Conservation (phyloP, 352 stramenopile genomes). For the Aphanomyces euteiches region DNA sequence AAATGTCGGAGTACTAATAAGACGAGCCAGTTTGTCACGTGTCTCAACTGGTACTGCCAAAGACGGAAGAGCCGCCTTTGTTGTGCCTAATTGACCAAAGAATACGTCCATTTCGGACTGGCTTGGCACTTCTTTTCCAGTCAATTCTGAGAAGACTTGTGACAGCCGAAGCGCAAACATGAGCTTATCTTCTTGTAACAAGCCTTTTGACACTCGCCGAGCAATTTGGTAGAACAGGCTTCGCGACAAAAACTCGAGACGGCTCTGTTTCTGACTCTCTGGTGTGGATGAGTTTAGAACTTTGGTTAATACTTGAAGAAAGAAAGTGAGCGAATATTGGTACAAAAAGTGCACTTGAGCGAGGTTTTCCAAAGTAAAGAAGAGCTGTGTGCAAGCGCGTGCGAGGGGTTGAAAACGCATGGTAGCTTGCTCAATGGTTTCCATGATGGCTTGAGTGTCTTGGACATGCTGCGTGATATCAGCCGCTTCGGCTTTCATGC, state of each 20-base stretch:
- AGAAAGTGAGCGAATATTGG: constrained; percentile 98
- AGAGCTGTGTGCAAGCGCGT: constrained; percentile 79
- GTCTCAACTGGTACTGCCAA: constrained; percentile 53
- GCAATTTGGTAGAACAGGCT: constrained; percentile 91
- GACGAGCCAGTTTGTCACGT: constrained; percentile 76
- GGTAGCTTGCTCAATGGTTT: constrained; percentile 85
- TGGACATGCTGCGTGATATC: constrained; percentile 92
- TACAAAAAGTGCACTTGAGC: constrained; percentile 98
- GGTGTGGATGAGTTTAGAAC: constrained; percentile 68
- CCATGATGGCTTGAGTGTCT: constrained; percentile 80
- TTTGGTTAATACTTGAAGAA: constrained; percentile 92
- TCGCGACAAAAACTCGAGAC: constrained; percentile 65
- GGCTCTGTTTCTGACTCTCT: constrained; percentile 26
- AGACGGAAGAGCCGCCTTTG: background rate
- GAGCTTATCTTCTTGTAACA: constrained; percentile 97
- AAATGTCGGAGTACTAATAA: constrained; percentile 72
- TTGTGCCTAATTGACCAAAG: background rate
- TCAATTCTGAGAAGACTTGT: constrained; percentile 85
- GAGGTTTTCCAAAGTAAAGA: constrained; percentile 92
- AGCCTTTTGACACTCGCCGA: constrained; percentile 88
- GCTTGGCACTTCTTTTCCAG: constrained; percentile 26
- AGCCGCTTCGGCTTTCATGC: constrained; percentile 96
- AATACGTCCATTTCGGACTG: constrained; percentile 23
- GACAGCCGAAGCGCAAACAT: constrained; percentile 96
- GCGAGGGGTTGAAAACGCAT: constrained; percentile 95